Evolutionary conservation across 1,284 basidiomycete species (phyloP).

Genomic region (Ustilago loliicola): DNA sequence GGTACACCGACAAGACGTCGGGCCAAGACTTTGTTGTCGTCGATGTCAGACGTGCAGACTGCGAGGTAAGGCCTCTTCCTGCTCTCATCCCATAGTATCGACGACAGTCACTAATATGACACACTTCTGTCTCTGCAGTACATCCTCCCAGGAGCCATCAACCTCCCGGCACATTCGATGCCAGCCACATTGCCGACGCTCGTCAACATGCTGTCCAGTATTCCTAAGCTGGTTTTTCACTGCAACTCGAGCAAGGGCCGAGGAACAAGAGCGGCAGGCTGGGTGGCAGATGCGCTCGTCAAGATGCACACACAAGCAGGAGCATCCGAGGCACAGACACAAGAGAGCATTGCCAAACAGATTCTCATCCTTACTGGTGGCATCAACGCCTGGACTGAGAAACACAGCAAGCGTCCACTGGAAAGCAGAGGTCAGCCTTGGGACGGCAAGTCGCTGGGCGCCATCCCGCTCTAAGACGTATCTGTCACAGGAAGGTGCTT

Average conservation of each 20-base stretch:
- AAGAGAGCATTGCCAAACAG: constrained; percentile 38
- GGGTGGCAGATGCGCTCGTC: constrained; percentile 65
- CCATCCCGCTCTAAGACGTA: constrained; percentile 33
- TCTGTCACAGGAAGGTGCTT: too few species aligned
- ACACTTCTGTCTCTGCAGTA: constrained; percentile 18
- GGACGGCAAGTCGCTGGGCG: constrained; percentile 40
- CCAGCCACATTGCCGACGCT: constrained; percentile 65
- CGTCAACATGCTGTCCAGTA: constrained; percentile 56
- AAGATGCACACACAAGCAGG: constrained; percentile 25
- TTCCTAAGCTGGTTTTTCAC: constrained; percentile 68
- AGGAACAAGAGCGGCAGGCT: constrained; percentile 64
- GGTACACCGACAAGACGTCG: constrained; percentile 33
- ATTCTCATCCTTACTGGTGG: constrained; percentile 65
- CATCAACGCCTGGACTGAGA: constrained; percentile 57
- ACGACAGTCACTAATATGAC: background rate
- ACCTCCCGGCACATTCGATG: constrained; percentile 71
- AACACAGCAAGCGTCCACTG: constrained; percentile 40
- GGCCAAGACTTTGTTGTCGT: constrained; percentile 57
- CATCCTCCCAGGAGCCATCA: constrained; percentile 69
- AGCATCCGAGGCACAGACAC: constrained; percentile 18
- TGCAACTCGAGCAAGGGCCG: constrained; percentile 66
- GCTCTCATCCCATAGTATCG: background rate
- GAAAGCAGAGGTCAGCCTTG: constrained; percentile 42
- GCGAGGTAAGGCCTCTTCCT: constrained; percentile 39
- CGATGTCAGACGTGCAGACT: constrained; percentile 59